Conservation (phyloP, 257 asterid genomes). For the Nicotiana tomentosiformis region DNA sequence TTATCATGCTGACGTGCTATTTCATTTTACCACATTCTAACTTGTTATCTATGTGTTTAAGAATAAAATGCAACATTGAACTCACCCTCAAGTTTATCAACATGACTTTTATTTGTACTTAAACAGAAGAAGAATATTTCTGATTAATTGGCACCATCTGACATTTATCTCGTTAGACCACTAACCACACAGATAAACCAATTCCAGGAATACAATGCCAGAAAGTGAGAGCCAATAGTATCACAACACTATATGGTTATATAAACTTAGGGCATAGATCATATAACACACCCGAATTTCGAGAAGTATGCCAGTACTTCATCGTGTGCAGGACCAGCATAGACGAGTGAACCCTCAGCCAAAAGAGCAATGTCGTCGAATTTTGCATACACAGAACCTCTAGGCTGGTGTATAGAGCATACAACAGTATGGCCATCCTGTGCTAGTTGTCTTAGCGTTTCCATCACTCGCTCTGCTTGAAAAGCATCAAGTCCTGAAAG, state of each 20-base stretch:
- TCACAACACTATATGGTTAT: not conserved
- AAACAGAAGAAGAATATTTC: not conserved
- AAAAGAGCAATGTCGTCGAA: constrained; percentile 90
- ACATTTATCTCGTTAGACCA: not conserved
- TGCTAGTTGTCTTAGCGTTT: constrained; percentile 80
- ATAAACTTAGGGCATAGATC: constrained; percentile 5
- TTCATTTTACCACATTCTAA: not conserved
- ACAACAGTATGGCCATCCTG: constrained; percentile 94
- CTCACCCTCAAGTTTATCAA: not conserved
- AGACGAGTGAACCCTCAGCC: constrained; percentile 83
- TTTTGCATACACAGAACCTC: constrained; percentile 93
- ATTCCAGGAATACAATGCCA: not conserved
- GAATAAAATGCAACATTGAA: not conserved
- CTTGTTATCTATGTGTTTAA: not conserved
- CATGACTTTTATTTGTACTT: not conserved
- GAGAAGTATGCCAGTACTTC: constrained; percentile 70
- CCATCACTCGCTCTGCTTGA: constrained; percentile 99
- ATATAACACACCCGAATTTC: constrained; percentile 68
- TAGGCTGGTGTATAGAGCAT: constrained; percentile 98
- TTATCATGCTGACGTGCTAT: not conserved
- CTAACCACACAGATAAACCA: not conserved
- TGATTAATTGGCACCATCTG: not conserved
- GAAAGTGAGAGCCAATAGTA: not conserved
- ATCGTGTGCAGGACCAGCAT: constrained; percentile 86
- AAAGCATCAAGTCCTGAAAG: constrained; percentile 98